Conservation (phyloP, 768 basidiomycete genomes). For the Hypholoma fasciculare region DNA sequence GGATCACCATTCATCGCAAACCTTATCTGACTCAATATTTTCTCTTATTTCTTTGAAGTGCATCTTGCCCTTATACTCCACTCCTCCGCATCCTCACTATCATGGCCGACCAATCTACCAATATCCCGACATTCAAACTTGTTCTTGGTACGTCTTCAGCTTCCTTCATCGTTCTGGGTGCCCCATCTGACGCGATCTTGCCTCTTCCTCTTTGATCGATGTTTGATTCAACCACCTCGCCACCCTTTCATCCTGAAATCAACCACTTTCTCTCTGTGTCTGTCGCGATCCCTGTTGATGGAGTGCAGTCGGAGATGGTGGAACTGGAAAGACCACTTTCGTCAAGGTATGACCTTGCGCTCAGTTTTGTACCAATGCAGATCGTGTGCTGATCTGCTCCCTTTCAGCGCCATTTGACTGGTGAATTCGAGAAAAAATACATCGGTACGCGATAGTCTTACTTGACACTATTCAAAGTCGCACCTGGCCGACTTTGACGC, state of each 20-base stretch:
- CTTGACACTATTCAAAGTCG: conserved; percentile 7
- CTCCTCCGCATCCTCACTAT: conserved; percentile 20
- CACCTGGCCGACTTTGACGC: conserved; percentile 19
- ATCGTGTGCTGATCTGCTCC: conserved; percentile 60
- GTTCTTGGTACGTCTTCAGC: conserved; percentile 77
- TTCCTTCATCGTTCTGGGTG: conserved; percentile 12
- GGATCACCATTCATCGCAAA: conserved; percentile 37
- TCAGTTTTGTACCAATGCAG: conserved; percentile 21
- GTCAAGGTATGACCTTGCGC: conserved; percentile 71
- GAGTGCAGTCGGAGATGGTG: conserved; percentile 85
- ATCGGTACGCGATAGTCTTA: conserved; percentile 64
- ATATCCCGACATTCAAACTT: conserved; percentile 94
- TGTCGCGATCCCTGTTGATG: conserved; percentile 15
- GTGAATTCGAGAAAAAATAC: conserved; percentile 99
- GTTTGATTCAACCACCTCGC: conserved; percentile 29
- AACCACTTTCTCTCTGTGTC: conserved; percentile 16
- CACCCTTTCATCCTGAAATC: conserved; percentile 16
- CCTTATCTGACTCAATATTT: conserved; percentile 42
- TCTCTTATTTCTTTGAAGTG: conserved; percentile 26
- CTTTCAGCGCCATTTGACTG: conserved; percentile 90
- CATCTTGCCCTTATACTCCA: conserved; percentile 19
- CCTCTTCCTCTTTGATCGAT: conserved; percentile 54
- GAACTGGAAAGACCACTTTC: conserved; percentile 97
- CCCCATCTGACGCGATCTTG: conserved; percentile 28
- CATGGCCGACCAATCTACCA: conserved; percentile 40